Conservation (phyloP, 2,329 filamentous ascomycete genomes). For the Gyromitra esculenta region DNA sequence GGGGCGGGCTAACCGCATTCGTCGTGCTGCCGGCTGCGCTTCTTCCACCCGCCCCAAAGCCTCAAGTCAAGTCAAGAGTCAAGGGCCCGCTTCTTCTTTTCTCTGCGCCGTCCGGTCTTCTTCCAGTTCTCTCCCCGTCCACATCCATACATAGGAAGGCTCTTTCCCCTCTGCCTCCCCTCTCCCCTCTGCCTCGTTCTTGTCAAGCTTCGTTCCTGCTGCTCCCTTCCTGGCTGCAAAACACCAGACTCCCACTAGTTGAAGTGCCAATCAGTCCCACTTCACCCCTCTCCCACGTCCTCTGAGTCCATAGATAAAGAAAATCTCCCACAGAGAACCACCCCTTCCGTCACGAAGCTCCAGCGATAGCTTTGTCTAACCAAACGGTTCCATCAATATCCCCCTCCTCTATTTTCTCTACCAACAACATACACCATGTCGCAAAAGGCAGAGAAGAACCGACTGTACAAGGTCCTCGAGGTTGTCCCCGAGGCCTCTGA, state of each 20-base stretch:
- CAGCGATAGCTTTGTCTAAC: slow-evolving; percentile 14
- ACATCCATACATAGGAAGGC: slow-evolving; percentile 36
- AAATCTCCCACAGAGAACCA: not conserved
- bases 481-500: slow-evolving; percentile 50
- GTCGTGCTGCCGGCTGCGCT: slow-evolving; percentile 37
- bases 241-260: slow-evolving; percentile 12
- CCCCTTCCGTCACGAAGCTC: not conserved
- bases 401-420: slow-evolving; percentile 13
- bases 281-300: slow-evolving; percentile 43
- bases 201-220: slow-evolving; percentile 7
- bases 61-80: slow-evolving; percentile 35
- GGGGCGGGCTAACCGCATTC: slow-evolving; percentile 36
- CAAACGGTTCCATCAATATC: slow-evolving; percentile 12
- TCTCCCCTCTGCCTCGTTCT: slow-evolving; percentile 23
- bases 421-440: slow-evolving; percentile 48
- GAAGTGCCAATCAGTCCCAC: slow-evolving; percentile 29
- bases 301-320: slow-evolving; percentile 18
- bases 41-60: slow-evolving; percentile 46
- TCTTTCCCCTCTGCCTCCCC: slow-evolving; percentile 14
- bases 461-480: slow-evolving; percentile 55
- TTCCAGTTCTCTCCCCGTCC: slow-evolving; percentile 24
- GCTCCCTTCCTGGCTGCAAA: slow-evolving; percentile 23
- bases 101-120: slow-evolving; percentile 18
- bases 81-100: slow-evolving; percentile 45
- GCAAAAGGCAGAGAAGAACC: slow-evolving; percentile 54